Conservation (phyloP, 2,329 filamentous ascomycete genomes). For the Pseudocercospora ulei region DNA sequence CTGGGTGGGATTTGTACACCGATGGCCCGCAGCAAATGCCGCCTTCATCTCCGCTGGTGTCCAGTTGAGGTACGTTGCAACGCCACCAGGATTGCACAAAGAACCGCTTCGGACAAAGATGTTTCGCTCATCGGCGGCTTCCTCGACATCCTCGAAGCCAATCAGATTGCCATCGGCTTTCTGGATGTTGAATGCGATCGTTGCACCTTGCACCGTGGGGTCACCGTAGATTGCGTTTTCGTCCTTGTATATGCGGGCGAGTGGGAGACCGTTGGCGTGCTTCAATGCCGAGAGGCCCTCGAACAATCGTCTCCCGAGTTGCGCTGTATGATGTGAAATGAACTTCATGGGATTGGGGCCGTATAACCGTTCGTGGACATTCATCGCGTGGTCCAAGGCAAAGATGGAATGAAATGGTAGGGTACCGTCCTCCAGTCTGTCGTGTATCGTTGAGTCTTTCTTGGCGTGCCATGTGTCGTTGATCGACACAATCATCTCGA, state of each 20-base stretch:
- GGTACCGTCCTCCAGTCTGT: conserved; percentile 58
- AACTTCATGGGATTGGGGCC: conserved; percentile 49
- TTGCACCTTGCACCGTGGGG: conserved; percentile 49
- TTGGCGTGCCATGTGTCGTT: conserved; percentile 48
- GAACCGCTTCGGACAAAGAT: conserved; percentile 55
- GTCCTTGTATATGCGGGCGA: conserved; percentile 50
- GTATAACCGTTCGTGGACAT: conserved; percentile 49
- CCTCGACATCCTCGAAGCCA: conserved; percentile 52
- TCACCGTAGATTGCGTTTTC: conserved; percentile 44
- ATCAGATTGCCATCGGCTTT: conserved; percentile 46
- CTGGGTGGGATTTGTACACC: conserved; percentile 48
- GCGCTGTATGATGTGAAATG: conserved; percentile 50
- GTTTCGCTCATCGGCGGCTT: conserved; percentile 45
- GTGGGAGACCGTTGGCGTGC: conserved; percentile 46
- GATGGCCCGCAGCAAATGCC: conserved; percentile 49
- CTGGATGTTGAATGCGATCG: conserved; percentile 55
- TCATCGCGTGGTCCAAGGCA: conserved; percentile 52
- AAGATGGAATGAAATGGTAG: conserved; percentile 57
- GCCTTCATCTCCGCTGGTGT: conserved; percentile 48
- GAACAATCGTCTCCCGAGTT: conserved; percentile 46
- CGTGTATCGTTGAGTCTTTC: conserved; percentile 48
- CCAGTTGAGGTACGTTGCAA: conserved; percentile 42
- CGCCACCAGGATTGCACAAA: conserved; percentile 48
- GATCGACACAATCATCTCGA: conserved; percentile 50
- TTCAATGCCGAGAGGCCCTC: conserved; percentile 42